Base-by-base conservation (phyloP, 768 basidiomycete genomes). In the Termitomyces sp. region DNA sequence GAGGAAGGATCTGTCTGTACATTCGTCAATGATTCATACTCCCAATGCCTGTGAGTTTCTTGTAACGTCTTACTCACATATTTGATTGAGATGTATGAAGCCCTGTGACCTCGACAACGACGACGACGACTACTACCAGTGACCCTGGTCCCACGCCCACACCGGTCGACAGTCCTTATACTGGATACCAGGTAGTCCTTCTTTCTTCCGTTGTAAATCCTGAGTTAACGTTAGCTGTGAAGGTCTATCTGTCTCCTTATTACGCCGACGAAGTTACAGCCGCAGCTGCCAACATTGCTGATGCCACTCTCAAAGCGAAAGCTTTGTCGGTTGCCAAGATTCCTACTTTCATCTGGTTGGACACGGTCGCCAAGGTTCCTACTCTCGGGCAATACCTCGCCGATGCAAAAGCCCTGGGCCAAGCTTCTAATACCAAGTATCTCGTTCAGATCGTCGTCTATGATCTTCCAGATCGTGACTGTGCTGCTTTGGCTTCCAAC, bases 381-480 rank as follows among this genome's bases (percentile, higher is more conserved):
- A 68, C 67, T 45, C 74, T 85, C 50, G 81, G 79, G 43, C 78
- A 74, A 11, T 83, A 84, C 66, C 79, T 86, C 42, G 75, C 80
- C 12, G 77, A 76, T 63, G 82, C 82, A 21, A 61, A 64, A 51
- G 68, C 80, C 17, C 66, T 74, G 54, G 71, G 68, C 28, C 73
- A 76, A 63, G 65, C 75, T 47, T 65, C 71, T 26, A 80, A 81
- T 38, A 65, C 71, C 38, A 79, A 80, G 60, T 75, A 76, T 60
- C 64, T 78, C n/a, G 74, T 81, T 24, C 75, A 78, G 61, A 79
- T 80, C 44, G 75, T 79, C 46, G 77, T 81, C 37, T 80, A 81
- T 64, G 83, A 85, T 59, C 69, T 85, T 26, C 83, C 83, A 43
- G 81, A 84, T 61, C 82, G 84, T 71, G 83, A 85, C 62, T 86